Conservation (phyloP, 495 filamentous ascomycete genomes). For the Apiosordaria backusii region DNA sequence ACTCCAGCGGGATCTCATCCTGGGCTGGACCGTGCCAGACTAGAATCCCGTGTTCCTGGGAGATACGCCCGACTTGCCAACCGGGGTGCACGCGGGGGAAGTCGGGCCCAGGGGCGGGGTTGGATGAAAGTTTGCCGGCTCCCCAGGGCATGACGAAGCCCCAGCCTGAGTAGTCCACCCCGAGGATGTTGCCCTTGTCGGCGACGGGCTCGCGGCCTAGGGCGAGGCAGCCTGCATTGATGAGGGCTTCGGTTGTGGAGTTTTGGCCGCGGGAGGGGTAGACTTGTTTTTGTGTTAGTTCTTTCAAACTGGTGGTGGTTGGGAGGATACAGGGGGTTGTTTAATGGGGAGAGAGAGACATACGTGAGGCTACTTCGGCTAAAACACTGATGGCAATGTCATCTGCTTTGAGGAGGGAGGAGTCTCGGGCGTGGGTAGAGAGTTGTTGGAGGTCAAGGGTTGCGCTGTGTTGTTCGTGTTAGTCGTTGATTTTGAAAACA, state of each 20-base stretch:
- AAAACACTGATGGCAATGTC: slow-evolving; percentile 68
- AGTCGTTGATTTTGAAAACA: too few relatives aligned
- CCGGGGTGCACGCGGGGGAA: slow-evolving; percentile 46
- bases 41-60: slow-evolving; percentile 66
- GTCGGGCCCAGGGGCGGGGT: slow-evolving; percentile 30
- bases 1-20: slow-evolving; percentile 51
- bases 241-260: slow-evolving; percentile 59
- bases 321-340: neutral
- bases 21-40: slow-evolving; percentile 37
- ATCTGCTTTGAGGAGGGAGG: slow-evolving; percentile 37
- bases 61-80: slow-evolving; percentile 59
- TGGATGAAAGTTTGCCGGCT: slow-evolving; percentile 1
- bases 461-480: slow-evolving; percentile 35
- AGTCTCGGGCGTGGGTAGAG: slow-evolving; percentile 59
- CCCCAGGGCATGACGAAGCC: slow-evolving; percentile 67
- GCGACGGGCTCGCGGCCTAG: slow-evolving; percentile 61
- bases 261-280: slow-evolving; percentile 57
- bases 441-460: slow-evolving; percentile 80
- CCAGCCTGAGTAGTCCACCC: slow-evolving; percentile 61
- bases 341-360: neutral
- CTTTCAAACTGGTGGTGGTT: neutral
- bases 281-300: slow-evolving; percentile 39
- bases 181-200: slow-evolving; percentile 30
- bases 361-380: slow-evolving; percentile 56
- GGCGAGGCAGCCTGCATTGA: slow-evolving; percentile 67